phyloP scores from a whole-genome alignment of 352 stramenopile genomes.

The Pythium rishiriense region DNA sequence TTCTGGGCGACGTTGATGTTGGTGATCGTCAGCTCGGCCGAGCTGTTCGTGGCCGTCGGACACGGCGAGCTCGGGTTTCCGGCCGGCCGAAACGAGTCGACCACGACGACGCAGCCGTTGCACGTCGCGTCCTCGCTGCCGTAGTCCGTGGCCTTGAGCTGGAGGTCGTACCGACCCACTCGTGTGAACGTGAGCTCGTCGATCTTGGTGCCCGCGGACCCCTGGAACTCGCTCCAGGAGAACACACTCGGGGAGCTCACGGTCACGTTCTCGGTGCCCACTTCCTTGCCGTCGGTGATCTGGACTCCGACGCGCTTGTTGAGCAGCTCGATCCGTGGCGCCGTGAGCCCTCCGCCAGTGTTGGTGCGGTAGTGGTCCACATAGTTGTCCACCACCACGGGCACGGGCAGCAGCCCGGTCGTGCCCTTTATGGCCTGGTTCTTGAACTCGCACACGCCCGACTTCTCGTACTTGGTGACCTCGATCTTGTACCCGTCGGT shows the following conservation, averaged over 20 bases:
- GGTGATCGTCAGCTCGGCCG: slow-evolving; percentile 26
- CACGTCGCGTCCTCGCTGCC: slow-evolving; percentile 37
- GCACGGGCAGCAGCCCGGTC: slow-evolving; percentile 38
- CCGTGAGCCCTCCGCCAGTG: slow-evolving; percentile 3
- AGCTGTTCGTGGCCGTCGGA: slow-evolving; percentile 32
- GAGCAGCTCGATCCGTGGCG: slow-evolving; percentile 21
- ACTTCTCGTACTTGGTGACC: slow-evolving; percentile 24
- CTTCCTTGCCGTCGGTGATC: background rate
- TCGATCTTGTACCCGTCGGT: slow-evolving; percentile 10
- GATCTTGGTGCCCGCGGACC: slow-evolving; percentile 29
- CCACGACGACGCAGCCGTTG: slow-evolving; percentile 47
- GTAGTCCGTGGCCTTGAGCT: slow-evolving; percentile 56
- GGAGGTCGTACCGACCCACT: slow-evolving; percentile 52
- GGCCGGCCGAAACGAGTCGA: slow-evolving; percentile 48
- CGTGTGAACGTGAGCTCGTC: slow-evolving; percentile 40
- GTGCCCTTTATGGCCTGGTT: slow-evolving; percentile 29
- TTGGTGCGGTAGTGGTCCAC: slow-evolving; percentile 46
- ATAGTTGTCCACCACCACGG: slow-evolving; percentile 59
- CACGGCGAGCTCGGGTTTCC: slow-evolving; percentile 32
- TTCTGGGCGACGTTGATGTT: slow-evolving; percentile 34
- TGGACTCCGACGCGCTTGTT: background rate
- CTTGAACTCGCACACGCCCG: slow-evolving; percentile 34
- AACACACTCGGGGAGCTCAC: slow-evolving; percentile 1
- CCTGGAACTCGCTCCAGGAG: slow-evolving; percentile 55
- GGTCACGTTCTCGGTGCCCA: background rate